phyloP scores from a whole-genome alignment of 148 eudicot genomes.

The Persicaria maculosa region DNA sequence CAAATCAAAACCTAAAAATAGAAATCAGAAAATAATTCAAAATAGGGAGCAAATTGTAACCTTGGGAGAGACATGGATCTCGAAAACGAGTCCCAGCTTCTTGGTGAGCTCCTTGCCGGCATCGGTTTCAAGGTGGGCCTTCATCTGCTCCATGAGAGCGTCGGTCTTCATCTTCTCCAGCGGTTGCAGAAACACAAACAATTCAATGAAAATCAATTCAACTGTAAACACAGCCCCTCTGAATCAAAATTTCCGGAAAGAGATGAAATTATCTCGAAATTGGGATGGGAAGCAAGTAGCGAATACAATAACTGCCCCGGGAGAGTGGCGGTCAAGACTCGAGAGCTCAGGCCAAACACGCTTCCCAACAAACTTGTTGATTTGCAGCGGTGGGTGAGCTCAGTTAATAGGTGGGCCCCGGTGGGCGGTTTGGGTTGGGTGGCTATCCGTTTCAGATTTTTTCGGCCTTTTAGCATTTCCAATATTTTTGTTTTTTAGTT shows the following conservation, averaged over 20 bases:
- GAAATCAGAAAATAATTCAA: neutral
- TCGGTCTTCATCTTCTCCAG: constrained; percentile 49
- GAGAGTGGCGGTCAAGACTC: constrained; percentile 5
- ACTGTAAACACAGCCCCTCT: neutral
- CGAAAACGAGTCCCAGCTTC: constrained; percentile 77
- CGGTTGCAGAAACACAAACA: neutral
- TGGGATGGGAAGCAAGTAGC: neutral
- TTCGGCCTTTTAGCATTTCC: neutral
- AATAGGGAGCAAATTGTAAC: constrained; percentile 18
- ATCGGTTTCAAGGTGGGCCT: constrained; percentile 67
- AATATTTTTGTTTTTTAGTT: neutral
- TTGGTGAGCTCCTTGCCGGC: constrained; percentile 56
- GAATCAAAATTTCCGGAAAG: neutral
- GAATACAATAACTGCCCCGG: neutral
- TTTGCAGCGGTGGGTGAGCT: neutral
- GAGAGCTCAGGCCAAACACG: constrained; percentile 6
- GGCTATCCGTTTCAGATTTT: neutral
- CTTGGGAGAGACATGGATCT: constrained; percentile 86
- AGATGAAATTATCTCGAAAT: neutral
- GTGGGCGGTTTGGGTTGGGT: neutral
- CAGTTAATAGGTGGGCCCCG: neutral
- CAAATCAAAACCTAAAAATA: constrained; percentile 3
- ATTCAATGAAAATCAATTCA: neutral
- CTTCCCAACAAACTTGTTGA: constrained; percentile 2
- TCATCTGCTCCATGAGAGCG: constrained; percentile 83